Percentiles rank a stretch among this genome's conserved stretches.
Evolutionary conservation across 164 flowering plant species (phyloP).

Genomic region (Warburgia ugandensis): DNA sequence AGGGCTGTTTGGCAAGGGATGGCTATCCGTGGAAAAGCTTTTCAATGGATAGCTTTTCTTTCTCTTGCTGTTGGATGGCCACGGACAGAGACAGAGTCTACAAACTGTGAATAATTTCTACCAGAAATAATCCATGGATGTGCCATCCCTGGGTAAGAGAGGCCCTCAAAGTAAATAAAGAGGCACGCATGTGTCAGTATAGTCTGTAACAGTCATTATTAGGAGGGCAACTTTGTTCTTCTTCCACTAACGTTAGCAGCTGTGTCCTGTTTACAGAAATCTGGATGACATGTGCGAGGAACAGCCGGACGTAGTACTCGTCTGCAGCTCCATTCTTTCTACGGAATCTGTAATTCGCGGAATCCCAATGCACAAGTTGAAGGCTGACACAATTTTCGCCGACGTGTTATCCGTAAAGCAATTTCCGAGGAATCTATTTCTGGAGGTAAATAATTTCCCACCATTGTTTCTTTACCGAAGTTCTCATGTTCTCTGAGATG

Average conservation of each 20-base stretch:
- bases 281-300: slow-evolving; percentile 25
- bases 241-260: too few species aligned
- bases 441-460: slow-evolving; percentile 14
- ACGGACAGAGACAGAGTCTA: too few species aligned
- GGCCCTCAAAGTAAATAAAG: too few species aligned
- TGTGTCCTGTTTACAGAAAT: slow-evolving; percentile 8
- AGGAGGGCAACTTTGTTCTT: too few species aligned
- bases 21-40: not conserved
- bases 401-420: slow-evolving; percentile 36
- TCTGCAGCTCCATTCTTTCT: slow-evolving; percentile 32
- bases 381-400: slow-evolving; percentile 27
- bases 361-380: slow-evolving; percentile 30
- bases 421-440: slow-evolving; percentile 27
- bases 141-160: too few species aligned
- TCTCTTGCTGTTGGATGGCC: too few species aligned
- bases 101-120: too few species aligned
- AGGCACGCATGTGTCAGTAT: too few species aligned
- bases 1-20: too few species aligned
- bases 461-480: too few species aligned
- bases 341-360: slow-evolving; percentile 25
- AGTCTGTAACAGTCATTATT: too few species aligned
- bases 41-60: not conserved
- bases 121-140: too few species aligned
- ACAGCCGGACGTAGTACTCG: slow-evolving; percentile 28
- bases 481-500: not conserved